Evolutionary conservation across 441 rosid genomes (phyloP).

Genomic region (Erodium texanum): DNA sequence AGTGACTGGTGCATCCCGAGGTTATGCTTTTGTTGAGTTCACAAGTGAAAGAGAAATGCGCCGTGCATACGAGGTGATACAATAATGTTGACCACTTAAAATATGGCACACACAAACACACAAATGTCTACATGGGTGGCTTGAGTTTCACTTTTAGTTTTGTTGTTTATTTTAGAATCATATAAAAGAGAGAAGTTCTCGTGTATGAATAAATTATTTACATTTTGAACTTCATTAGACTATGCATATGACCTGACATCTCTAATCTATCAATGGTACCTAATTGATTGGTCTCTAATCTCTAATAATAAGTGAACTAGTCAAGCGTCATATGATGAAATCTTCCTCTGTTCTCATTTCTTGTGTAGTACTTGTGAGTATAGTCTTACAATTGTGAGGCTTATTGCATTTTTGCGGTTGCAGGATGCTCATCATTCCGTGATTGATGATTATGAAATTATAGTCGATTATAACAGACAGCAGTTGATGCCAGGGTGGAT

Average conservation of each 20-base stretch:
- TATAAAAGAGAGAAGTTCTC: neutral
- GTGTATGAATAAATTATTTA: neutral
- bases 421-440: slow-evolving; percentile 77
- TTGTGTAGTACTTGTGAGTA: neutral
- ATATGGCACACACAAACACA: neutral
- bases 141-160: neutral
- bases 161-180: neutral
- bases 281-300: neutral
- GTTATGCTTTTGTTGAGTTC: slow-evolving; percentile 80
- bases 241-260: neutral
- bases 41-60: slow-evolving; percentile 68
- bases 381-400: neutral
- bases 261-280: neutral
- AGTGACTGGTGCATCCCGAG: slow-evolving; percentile 86
- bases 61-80: slow-evolving; percentile 65
- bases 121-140: neutral
- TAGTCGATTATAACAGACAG: slow-evolving; percentile 82
- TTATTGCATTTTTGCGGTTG: slow-evolving; percentile 12
- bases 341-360: neutral
- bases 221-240: neutral
- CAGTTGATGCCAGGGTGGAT: slow-evolving; percentile 94
- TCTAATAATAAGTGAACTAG: neutral
- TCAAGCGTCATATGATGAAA: neutral
- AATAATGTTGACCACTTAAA: neutral
- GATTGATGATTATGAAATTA: slow-evolving; percentile 63